Evolutionary conservation across 1,284 basidiomycete genomes (phyloP), one percentile per base, ranked within the genome.

Genomic region (Sporisorium scitamineum): DNA sequence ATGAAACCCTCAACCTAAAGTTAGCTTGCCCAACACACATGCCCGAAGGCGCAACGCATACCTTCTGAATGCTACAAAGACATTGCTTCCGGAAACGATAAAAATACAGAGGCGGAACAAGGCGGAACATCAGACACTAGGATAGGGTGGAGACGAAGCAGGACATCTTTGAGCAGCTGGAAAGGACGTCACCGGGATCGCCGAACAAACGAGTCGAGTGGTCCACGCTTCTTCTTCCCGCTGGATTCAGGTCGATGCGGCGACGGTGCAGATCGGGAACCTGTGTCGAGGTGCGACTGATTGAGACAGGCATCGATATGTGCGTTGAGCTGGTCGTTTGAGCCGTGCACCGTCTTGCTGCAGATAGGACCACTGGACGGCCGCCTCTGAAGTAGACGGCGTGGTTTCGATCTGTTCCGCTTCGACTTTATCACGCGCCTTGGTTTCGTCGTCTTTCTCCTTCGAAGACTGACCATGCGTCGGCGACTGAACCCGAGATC

Each of bases 231-330:
- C 42, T 53, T 61, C 31, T 62, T 67, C 37, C 39, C 22, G 6
- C 37, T 51, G 3, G 53, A 13, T 22, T 10, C 47, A n/a, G 16
- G 20, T 29, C 37, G 9, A 4, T 47, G 37, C 8, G 47, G 42
- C 29, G 37, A 27, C 9, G 29, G 5, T 13, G 47, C 29, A 18
- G 50, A 16, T 14, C 8, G 16, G 5, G 14, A 39, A 11, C 5
- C 32, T 24, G 39, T 10, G 34, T 29, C 37, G 13, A 44, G 18
- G 1, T 54, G 24, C 11, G 64, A 47, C n/a, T 54, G 37, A n/a
- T 63, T 70, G 60, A 79, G 68, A 48, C 77, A 79, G 16, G 54
- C 48, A 32, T 79, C 77, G 34, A 79, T 69, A 58, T 79, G 77
- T 8, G 61, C 42, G 44, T 79, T 79, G 74, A 79, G 74, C 16